These are phyloP conservation scores for Tricholoma furcatifolium DNA, from an alignment of 768 basidiomycete genomes.

Conservation along the genomic window DNA sequence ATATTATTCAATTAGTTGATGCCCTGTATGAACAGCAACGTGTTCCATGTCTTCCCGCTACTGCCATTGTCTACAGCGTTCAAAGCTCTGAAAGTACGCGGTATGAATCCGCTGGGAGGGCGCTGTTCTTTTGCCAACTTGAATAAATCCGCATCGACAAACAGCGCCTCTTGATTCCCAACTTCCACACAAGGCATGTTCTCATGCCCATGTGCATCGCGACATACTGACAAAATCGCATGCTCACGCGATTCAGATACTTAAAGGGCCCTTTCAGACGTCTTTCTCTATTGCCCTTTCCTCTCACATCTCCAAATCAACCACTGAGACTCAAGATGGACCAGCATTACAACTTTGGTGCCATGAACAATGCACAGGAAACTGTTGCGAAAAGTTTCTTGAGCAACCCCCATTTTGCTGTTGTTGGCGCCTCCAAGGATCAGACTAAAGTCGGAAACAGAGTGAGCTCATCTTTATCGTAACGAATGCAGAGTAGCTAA, in stretches of 20 bases:
- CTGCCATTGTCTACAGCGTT: no score
- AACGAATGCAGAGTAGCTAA: conserved; percentile 1
- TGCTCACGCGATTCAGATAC: conserved; percentile 6
- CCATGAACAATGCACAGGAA: conserved; percentile 17
- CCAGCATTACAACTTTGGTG: conserved; percentile 12
- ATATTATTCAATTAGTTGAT: background rate
- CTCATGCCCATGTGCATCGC: conserved; percentile 2
- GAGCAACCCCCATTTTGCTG: conserved; percentile 63
- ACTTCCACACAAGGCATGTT: background rate
- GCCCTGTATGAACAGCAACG: no score
- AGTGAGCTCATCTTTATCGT: conserved; percentile 31
- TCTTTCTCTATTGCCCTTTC: background rate
- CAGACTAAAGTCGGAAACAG: conserved; percentile 77
- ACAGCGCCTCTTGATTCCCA: background rate
- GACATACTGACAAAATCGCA: conserved; percentile 8
- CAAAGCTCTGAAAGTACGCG: no score
- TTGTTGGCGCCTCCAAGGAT: conserved; percentile 83
- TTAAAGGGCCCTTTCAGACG: conserved; percentile 2
- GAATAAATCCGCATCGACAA: conserved; percentile 7
- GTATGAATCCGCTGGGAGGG: no score
- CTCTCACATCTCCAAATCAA: background rate
- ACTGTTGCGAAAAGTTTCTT: conserved; percentile 59
- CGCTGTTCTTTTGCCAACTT: conserved; percentile 4
- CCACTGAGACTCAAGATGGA: conserved; percentile 17
- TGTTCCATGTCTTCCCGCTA: no score